These are phyloP conservation scores for Raphanus sativus DNA, from an alignment of 345 rosid genomes.

Conservation along the genomic window DNA sequence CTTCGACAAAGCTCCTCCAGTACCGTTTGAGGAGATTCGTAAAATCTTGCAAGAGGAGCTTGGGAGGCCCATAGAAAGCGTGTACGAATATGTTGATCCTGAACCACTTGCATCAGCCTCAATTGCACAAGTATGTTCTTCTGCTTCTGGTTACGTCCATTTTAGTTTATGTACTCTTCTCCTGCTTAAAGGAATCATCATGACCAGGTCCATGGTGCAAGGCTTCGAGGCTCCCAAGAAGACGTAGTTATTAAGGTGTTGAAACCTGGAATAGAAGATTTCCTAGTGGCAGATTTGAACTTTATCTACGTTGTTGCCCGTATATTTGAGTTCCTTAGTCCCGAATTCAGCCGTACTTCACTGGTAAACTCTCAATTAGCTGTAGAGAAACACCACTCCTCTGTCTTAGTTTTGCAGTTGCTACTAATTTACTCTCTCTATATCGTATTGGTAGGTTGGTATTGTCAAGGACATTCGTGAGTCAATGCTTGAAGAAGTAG, in stretches of 20 bases:
- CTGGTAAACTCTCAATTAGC: conserved; percentile 54
- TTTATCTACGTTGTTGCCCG: conserved; percentile 86
- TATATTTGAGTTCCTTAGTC: conserved; percentile 88
- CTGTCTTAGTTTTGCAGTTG: neutral
- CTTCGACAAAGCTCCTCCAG: conserved; percentile 85
- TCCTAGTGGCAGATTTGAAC: conserved; percentile 91
- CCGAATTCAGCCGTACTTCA: conserved; percentile 80
- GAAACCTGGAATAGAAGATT: conserved; percentile 92
- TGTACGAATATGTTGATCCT: conserved; percentile 83
- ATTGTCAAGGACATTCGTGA: conserved; percentile 87
- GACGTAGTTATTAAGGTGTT: conserved; percentile 93
- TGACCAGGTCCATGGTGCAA: conserved; percentile 86
- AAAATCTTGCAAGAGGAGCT: conserved; percentile 75
- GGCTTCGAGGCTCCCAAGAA: conserved; percentile 80
- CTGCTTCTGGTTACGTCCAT: neutral
- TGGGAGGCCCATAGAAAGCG: conserved; percentile 81
- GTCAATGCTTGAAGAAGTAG: conserved; percentile 98
- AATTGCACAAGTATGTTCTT: conserved; percentile 73
- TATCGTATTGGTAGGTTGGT: conserved; percentile 57
- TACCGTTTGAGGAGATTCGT: conserved; percentile 76
- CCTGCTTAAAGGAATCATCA: conserved; percentile 17
- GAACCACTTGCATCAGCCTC: conserved; percentile 95
- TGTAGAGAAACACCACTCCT: neutral
- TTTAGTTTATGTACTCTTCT: conserved; percentile 17
- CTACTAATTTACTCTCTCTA: conserved; percentile 1